Base-by-base conservation (phyloP, 768 basidiomycete genomes). In the Pleurotus platypus region DNA sequence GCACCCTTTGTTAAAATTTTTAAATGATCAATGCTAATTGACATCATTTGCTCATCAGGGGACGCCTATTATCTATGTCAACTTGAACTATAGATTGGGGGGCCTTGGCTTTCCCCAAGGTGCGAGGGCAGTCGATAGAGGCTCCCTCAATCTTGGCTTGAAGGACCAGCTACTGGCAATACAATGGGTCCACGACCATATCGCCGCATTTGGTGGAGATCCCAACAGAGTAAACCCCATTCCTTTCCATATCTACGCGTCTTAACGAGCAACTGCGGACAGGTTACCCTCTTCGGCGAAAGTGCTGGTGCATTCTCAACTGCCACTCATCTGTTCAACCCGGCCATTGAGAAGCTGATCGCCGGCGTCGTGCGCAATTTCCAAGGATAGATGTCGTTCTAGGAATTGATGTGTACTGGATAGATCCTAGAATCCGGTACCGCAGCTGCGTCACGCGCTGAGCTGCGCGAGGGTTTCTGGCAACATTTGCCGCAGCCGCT, bases 191-290 rank as follows among this genome's bases (percentile, higher is more conserved):
- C 79, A 85, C 55, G 61, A 71, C 38, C 78, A 87, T 59, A 83
- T 86, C 50, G 70, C 63, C 35, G 63, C 69, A 0, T 87, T 86
- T 61, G 83, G 84, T 3, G 86, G 85, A 15, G 81, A 79, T 62
- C 71, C 70, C n/a, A 62, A n/a, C 9, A 75, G 76, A 68, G 77
- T 76, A 5, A 8, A 30, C 27, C 9, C 9, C 27, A 30, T 9
- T 11, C 11, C 8, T 30, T 30, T 9, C 30, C 30, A 30, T 30
- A 11, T 9, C 9, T 30, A 30, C 30, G 8, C 30, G 30, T 30
- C 30, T 11, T 30, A 9, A 24, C 24, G 5, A 24, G 24, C 5
- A 24, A 30, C 7, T 30, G 2, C 30, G 7, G 46, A n/a, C 48
- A 76, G 71, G 76, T 81, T 1, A 80, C 77, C 0, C 65, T 75